Base-by-base conservation (phyloP, 2,329 filamentous ascomycete species). In the Penicillium expansum region DNA sequence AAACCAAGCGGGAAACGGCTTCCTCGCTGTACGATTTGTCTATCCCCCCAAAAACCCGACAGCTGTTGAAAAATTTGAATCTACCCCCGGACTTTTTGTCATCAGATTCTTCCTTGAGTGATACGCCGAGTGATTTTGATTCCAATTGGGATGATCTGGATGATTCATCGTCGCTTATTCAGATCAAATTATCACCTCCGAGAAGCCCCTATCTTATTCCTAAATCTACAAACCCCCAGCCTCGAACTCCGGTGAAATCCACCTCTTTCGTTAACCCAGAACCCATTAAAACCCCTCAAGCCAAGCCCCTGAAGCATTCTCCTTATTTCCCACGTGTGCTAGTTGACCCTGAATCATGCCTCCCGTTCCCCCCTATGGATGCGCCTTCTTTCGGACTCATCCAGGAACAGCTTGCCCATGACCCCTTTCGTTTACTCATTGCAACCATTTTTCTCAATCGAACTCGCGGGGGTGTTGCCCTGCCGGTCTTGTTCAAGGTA, bases 401-500 rank as follows among this genome's bases (percentile, higher is more conserved):
- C 37, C 92, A 97, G 71, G 92, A 96, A 70, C 83, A 87, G 61
- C 83, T 96, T 16, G 85, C 86, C 2, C 74, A 83, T 48, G 82
- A 91, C 55, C 89, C 92, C 0, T 96, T 95, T 72, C 87, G 86
- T 62, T 83, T 97, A 1, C 82, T 96, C 1, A 80, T 96, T 30
- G 91, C 89, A 13, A 87, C 92, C 5, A 91, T 90, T 0, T 92
- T 96, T 66, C 84, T 96, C 30, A 93, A 93, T 71, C 86, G 89
- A 57, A 96, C 92, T 0, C 81, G 84, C 3, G 92, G 90, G 11
- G 82, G 80, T 45, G 80, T 84, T 10, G 90, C 92, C 4, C 86
- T 94, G 29, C 92, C 92, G 0, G 80, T 89, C 0, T 88, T 96
- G 62, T 87, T 86, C 69, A 69, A 80, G 14, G 78, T 96, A 13